Conservation (phyloP, 2,329 filamentous ascomycete genomes). For the Thelonectria blattea region DNA sequence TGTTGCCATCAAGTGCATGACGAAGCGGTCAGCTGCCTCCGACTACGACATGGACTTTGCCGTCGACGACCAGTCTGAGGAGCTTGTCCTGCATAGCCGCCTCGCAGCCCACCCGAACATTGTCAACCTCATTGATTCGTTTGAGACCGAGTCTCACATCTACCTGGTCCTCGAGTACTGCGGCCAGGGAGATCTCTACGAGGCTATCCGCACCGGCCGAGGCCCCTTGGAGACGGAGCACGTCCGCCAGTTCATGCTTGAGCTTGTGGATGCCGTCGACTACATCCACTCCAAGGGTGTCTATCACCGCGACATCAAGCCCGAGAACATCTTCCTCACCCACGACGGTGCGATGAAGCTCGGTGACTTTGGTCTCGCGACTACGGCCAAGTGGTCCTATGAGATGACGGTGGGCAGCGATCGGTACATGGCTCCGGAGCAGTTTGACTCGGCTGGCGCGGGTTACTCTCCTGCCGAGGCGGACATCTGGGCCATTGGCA, state of each 20-base stretch:
- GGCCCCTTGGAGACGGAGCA: constrained; percentile 95
- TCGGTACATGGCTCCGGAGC: constrained; percentile 98
- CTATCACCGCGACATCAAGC: constrained; percentile 98
- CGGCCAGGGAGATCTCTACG: constrained; percentile 93
- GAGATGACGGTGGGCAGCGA: constrained; percentile 96
- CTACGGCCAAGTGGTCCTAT: constrained; percentile 85
- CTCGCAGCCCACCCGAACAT: constrained; percentile 87
- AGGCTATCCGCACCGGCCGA: constrained; percentile 88
- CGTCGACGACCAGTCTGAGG: constrained; percentile 83
- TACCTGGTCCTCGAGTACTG: constrained; percentile 97
- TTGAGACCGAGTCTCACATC: constrained; percentile 88
- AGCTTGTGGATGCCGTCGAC: constrained; percentile 87
- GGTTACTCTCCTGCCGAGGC: constrained; percentile 94
- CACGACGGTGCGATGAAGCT: constrained; percentile 91
- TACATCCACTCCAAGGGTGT: constrained; percentile 91
- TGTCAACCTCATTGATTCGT: constrained; percentile 88
- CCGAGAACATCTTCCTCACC: constrained; percentile 96
- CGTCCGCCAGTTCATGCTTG: constrained; percentile 95
- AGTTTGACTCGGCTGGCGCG: constrained; percentile 85
- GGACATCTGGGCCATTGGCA: constrained; percentile 96
- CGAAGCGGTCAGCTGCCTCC: constrained; percentile 74
- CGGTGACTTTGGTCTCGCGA: constrained; percentile 94
- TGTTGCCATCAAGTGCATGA: constrained; percentile 96
- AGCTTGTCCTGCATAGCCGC: constrained; percentile 78
- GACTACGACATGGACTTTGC: constrained; percentile 69